Base-by-base conservation (phyloP, 2,329 filamentous ascomycete genomes). In the Cladosporium sp. region DNA sequence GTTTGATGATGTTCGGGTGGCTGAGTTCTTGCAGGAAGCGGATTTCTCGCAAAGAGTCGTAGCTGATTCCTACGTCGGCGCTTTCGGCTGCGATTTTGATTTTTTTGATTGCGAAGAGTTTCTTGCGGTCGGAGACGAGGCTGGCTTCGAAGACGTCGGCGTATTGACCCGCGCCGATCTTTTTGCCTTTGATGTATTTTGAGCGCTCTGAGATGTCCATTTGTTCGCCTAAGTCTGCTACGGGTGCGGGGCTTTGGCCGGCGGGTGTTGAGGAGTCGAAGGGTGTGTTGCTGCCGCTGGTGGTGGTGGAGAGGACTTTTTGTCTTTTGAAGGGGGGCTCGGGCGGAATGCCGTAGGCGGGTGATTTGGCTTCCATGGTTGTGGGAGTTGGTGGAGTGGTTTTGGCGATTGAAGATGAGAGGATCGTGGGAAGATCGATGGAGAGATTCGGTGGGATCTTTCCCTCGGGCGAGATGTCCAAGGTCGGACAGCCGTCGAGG, bases 81-180 rank as follows among this genome's bases (percentile, higher is more conserved):
- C 88, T 94, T 65, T 92, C 87, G 53, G 86, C 84, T 60, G 89
- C 86, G 52, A 90, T 76, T 67, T 93, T 93, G 74, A 93, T 93
- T 73, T 92, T 93, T 69, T 94, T 94, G 75, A 94, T 92, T 61
- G 93, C 93, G 55, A 98, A 88, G 49, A 86, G 80, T 36, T 82
- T 79, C 29, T 78, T 77, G 5, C 89, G 85, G 60, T 93, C 83
- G 52, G 72, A 67, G 55, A 84, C 81, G 39, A 93, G 78, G 69
- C 92, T 86, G 46, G 91, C 93, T 47, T 91, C 82, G 74, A 90
- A 96, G 63, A 98, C 93, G 62, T 94, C 85, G 66, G 93, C 93
- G 68, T 98, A 98, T 56, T 93, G 97, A 74, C 93, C 93, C 70
- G 95, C 89, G 68, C 93, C 93, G 53, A 98, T 82, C 66, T 93